Evolutionary conservation across 257 asterid genomes (phyloP).

Genomic region (Solanum pimpinellifolium): DNA sequence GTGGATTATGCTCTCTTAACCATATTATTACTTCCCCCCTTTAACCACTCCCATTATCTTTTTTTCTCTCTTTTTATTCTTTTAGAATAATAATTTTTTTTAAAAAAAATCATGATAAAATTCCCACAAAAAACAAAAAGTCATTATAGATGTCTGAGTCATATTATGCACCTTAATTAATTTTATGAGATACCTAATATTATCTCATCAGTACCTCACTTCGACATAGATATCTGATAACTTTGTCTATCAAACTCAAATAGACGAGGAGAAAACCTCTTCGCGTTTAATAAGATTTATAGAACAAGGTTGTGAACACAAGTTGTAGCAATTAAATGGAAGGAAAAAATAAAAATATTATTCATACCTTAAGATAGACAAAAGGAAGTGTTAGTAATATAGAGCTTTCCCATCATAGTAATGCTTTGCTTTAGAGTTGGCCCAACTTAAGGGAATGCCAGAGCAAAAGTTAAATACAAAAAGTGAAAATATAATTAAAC

Average conservation of each 20-base stretch:
- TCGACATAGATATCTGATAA: fast-evolving
- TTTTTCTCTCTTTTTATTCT: neutral
- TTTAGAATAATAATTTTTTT: too few species aligned
- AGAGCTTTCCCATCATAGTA: neutral
- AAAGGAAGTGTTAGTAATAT: neutral
- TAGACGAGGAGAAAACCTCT: neutral
- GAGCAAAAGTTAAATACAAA: neutral
- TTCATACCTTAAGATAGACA: neutral
- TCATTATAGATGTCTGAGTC: neutral
- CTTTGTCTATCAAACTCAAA: neutral
- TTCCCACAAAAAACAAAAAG: neutral
- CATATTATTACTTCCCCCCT: neutral
- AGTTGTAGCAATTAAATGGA: neutral
- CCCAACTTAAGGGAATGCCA: neutral
- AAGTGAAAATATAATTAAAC: neutral
- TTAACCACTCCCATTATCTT: neutral
- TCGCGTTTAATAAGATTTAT: neutral
- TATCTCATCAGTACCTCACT: neutral
- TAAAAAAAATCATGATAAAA: neutral
- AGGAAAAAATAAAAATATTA: neutral
- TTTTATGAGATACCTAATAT: neutral
- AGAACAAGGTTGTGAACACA: neutral
- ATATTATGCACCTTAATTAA: neutral
- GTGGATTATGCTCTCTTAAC: neutral
- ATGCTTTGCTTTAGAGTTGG: neutral